Evolutionary conservation across 2,329 filamentous ascomycete species (phyloP).

Genomic region (Claviceps capensis): DNA sequence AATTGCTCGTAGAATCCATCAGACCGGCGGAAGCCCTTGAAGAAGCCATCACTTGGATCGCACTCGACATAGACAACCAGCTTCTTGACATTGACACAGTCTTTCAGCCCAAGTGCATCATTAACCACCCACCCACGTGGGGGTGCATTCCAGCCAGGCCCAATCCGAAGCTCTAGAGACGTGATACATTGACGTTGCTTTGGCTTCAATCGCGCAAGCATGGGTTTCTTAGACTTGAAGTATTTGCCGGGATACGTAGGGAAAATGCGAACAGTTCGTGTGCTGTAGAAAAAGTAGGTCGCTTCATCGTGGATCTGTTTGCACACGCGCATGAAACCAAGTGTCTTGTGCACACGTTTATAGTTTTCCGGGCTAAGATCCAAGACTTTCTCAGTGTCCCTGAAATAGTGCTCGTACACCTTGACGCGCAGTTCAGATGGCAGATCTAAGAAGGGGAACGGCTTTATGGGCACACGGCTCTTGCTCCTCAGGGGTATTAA

Average conservation of each 20-base stretch:
- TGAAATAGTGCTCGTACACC: slow-evolving; percentile 53
- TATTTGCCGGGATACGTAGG: slow-evolving; percentile 49
- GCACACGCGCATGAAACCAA: slow-evolving; percentile 48
- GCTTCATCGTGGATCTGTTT: slow-evolving; percentile 49
- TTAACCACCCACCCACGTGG: slow-evolving; percentile 59
- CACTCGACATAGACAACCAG: slow-evolving; percentile 58
- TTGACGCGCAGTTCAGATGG: slow-evolving; percentile 57
- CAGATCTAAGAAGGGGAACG: slow-evolving; percentile 53
- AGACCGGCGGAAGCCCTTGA: slow-evolving; percentile 51
- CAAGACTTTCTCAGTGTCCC: slow-evolving; percentile 37
- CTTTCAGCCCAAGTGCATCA: slow-evolving; percentile 45
- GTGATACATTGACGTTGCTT: slow-evolving; percentile 46
- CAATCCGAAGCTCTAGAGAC: slow-evolving; percentile 55
- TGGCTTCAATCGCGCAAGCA: slow-evolving; percentile 51
- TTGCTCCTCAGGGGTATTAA: slow-evolving; percentile 19
- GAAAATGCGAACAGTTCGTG: slow-evolving; percentile 50
- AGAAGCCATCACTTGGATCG: slow-evolving; percentile 54
- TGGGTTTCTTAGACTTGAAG: slow-evolving; percentile 60
- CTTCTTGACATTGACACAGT: slow-evolving; percentile 44
- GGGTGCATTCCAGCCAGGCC: slow-evolving; percentile 58
- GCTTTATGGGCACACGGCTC: slow-evolving; percentile 20
- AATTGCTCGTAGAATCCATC: slow-evolving; percentile 61
- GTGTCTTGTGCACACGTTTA: slow-evolving; percentile 43
- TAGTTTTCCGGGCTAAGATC: slow-evolving; percentile 57
- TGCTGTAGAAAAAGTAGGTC: slow-evolving; percentile 51